Percentiles rank a stretch among this genome's conserved stretches.
Evolutionary conservation across 1,139 yeast species (phyloP).

Genomic region (Lodderomyces parapsilosis): DNA sequence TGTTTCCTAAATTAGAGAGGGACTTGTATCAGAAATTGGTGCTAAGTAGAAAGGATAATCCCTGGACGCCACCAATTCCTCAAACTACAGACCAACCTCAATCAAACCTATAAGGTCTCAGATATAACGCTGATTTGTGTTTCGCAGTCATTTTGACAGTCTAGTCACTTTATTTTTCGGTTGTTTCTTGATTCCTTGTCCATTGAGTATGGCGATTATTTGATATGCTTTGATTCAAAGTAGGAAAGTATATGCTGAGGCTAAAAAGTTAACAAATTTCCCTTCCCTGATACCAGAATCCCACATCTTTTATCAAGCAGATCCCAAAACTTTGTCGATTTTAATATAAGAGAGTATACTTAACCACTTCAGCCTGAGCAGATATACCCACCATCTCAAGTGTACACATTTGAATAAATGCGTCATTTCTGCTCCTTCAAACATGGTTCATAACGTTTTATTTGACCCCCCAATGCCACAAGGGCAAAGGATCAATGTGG

Average conservation of each 20-base stretch:
- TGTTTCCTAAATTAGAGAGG: constrained; percentile 56
- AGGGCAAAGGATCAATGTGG: constrained; percentile 24
- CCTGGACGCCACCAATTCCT: constrained; percentile 31
- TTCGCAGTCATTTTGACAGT: background rate
- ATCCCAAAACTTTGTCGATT: background rate
- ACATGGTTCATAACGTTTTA: constrained; percentile 19
- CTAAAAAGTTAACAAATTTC: background rate
- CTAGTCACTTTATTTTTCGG: background rate
- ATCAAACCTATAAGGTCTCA: background rate
- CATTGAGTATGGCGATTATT: background rate
- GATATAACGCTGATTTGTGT: too few species aligned
- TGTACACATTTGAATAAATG: background rate
- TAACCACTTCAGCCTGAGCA: too few species aligned
- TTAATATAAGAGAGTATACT: too few species aligned
- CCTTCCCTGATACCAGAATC: background rate
- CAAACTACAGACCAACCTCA: constrained; percentile 2
- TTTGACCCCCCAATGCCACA: constrained; percentile 20
- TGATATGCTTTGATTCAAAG: background rate
- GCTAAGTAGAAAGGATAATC: constrained; percentile 19
- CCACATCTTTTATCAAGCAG: background rate
- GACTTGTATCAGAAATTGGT: constrained; percentile 34
- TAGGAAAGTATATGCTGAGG: background rate
- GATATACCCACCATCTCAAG: background rate
- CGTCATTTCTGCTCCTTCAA: background rate
- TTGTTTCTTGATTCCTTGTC: background rate